Conservation (phyloP, 2,329 filamentous ascomycete genomes). For the Fusarium palustre region DNA sequence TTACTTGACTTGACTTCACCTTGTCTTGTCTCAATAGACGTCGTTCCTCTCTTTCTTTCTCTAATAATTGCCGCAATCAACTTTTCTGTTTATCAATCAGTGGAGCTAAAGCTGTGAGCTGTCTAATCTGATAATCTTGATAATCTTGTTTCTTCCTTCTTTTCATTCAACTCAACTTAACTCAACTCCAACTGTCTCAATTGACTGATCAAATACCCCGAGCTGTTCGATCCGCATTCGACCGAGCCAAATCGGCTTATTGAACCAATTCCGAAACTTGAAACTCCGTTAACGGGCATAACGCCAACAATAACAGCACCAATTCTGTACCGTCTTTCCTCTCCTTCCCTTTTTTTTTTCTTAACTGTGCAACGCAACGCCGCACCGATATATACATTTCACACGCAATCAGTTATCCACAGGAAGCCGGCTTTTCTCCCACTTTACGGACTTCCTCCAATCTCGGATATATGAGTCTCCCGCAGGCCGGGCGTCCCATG, state of each 20-base stretch:
- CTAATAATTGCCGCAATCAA: conserved; percentile 40
- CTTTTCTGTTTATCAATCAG: conserved; percentile 25
- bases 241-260: conserved; percentile 41
- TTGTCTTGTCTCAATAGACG: conserved; percentile 9
- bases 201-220: neutral
- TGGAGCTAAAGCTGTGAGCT: conserved; percentile 20
- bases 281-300: conserved; percentile 45
- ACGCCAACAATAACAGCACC: conserved; percentile 25
- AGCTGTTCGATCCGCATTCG: conserved; percentile 16
- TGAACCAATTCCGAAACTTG: conserved; percentile 36
- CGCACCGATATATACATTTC: neutral
- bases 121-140: conserved; percentile 34
- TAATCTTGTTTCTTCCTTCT: conserved; percentile 23
- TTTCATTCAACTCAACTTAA: neutral
- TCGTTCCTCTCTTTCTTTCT: conserved; percentile 7
- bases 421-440: conserved; percentile 22
- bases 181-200: too few relatives aligned
- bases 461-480: conserved; percentile 50
- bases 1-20: conserved; percentile 8
- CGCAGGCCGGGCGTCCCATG: conserved; percentile 49
- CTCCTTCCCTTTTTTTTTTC: neutral
- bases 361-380: neutral
- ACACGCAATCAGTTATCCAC: conserved; percentile 15
- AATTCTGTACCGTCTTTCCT: conserved; percentile 2
- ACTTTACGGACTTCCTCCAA: conserved; percentile 33